Evolutionary conservation across 2,329 filamentous ascomycete species (phyloP), one percentile per base, ranked within the genome.

Genomic region (Arthroderma sp.): DNA sequence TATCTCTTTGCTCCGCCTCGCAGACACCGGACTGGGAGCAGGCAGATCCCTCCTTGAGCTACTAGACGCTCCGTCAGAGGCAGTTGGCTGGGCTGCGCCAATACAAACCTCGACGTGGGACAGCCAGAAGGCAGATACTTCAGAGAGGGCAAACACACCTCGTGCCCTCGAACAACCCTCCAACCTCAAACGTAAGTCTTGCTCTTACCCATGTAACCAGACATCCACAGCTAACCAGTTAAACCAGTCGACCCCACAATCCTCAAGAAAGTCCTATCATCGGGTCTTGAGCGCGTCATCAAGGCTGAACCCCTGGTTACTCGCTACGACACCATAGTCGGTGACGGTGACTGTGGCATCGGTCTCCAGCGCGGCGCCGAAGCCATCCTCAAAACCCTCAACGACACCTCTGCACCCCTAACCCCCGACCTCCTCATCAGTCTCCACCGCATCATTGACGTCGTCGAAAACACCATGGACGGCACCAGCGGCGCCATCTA

Each of bases 281-380:
- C 74, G 33, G 84, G 76, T 17, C 74, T 87, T 5, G 70, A 82
- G 41, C 74, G 76, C 56, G 67, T 87, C 33, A 85, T 87, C 62
- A 74, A 71, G 2, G 82, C 81, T 2, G 85, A 88, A 65, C 78
- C 82, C 7, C 78, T 84, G 43, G 75, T 87, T 56, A 87, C 85
- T 9, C 79, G 74, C 56, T 87, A 79, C 66, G 85, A 87, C 66
- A 94, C 88, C 0, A 82, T 93, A 11, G 88, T 95, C 23, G 90
- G 90, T 43, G 90, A 95, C 67, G 90, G 90, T 51, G 90, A 95
- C 71, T 95, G 90, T 66, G 90, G 90, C 8, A 87, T 89, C 58
- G 88, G 88, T 4, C 76, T 95, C 60, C 89, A 88, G 75, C 83
- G 89, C 61, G 90, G 90, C 53, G 89, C 90, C n/a, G 85, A 95